A percentile compares a stretch with the other conserved stretches of the same genome.
Conservation (phyloP, 2,329 filamentous ascomycete species). For the Pseudogymnoascus sp. region DNA sequence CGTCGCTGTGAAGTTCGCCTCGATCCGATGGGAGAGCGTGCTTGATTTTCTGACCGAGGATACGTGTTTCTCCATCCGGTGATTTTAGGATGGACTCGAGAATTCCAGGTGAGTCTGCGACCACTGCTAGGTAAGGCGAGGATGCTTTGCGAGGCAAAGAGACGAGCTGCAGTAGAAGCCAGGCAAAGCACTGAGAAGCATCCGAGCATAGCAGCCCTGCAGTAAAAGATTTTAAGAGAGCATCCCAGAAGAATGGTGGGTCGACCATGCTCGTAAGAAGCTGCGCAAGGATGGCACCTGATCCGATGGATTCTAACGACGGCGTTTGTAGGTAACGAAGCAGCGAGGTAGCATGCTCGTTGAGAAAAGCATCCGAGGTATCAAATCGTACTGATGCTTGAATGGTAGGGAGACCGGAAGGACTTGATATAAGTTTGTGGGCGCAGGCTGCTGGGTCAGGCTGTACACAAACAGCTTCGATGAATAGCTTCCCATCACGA, state of each 20-base stretch:
- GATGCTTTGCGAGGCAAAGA: constrained; percentile 24
- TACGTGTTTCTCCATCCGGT: constrained; percentile 24
- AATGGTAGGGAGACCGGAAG: constrained; percentile 29
- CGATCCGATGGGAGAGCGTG: constrained; percentile 28
- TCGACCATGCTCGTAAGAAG: constrained; percentile 40
- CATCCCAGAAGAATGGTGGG: constrained; percentile 43
- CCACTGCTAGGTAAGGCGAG: constrained; percentile 22
- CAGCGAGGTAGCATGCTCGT: constrained; percentile 27
- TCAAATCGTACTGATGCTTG: constrained; percentile 37
- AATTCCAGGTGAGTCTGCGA: constrained; percentile 24
- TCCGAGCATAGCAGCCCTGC: constrained; percentile 22
- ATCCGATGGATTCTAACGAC: constrained; percentile 17
- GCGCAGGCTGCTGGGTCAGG: constrained; percentile 33
- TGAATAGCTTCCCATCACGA: constrained; percentile 36
- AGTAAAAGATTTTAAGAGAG: constrained; percentile 20
- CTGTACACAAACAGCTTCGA: constrained; percentile 40
- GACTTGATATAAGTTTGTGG: constrained; percentile 33
- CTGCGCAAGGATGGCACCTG: constrained; percentile 32
- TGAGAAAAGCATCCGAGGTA: constrained; percentile 36
- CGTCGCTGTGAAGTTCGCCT: constrained; percentile 14
- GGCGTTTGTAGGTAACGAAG: constrained; percentile 30
- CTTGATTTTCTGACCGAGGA: constrained; percentile 34
- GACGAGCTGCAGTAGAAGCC: constrained; percentile 38
- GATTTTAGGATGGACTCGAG: constrained; percentile 19
- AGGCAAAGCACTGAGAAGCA: constrained; percentile 30